These are phyloP conservation scores for Corynespora cassiicola DNA, from an alignment of 2,329 filamentous ascomycete species.

Conservation along the genomic window DNA sequence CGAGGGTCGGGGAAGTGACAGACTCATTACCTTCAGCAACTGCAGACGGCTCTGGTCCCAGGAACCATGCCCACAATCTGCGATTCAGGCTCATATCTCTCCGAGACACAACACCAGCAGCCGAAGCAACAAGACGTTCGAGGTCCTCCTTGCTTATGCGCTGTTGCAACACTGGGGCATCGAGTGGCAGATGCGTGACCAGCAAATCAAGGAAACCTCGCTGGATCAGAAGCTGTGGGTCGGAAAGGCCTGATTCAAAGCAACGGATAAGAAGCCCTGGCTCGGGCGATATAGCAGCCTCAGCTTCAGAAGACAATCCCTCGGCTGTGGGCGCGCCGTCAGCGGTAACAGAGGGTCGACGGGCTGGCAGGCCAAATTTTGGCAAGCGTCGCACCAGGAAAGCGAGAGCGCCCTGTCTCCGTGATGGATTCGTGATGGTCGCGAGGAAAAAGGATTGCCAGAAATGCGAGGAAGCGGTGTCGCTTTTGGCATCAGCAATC, in stretches of 20 bases:
- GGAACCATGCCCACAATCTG: conserved; percentile 93
- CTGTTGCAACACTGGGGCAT: conserved; percentile 80
- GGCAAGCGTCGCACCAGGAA: conserved; percentile 84
- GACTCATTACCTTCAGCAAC: conserved; percentile 43
- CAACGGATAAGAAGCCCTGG: conserved; percentile 88
- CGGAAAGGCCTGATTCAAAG: conserved; percentile 86
- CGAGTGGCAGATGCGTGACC: conserved; percentile 86
- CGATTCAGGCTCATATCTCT: conserved; percentile 97
- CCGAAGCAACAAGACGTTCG: conserved; percentile 80
- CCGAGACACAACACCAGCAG: conserved; percentile 83
- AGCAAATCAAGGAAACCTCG: conserved; percentile 92
- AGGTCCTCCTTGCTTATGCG: conserved; percentile 77
- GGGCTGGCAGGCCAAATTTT: conserved; percentile 59
- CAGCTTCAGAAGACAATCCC: conserved; percentile 58
- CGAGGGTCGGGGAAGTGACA: conserved; percentile 50
- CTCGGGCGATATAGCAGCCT: conserved; percentile 84
- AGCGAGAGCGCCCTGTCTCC: conserved; percentile 84
- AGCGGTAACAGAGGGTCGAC: conserved; percentile 21
- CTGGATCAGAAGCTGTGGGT: conserved; percentile 90
- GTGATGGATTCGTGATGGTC: conserved; percentile 85
- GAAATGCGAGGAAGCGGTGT: conserved; percentile 79
- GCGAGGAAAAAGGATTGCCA: conserved; percentile 98
- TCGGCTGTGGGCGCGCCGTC: conserved; percentile 13
- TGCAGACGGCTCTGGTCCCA: conserved; percentile 73
- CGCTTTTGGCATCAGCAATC: conserved; percentile 42